Evolutionary conservation across 1,139 yeast species (phyloP), one percentile per base, ranked within the genome.

Genomic region (Candida pseudoviswanathii): DNA sequence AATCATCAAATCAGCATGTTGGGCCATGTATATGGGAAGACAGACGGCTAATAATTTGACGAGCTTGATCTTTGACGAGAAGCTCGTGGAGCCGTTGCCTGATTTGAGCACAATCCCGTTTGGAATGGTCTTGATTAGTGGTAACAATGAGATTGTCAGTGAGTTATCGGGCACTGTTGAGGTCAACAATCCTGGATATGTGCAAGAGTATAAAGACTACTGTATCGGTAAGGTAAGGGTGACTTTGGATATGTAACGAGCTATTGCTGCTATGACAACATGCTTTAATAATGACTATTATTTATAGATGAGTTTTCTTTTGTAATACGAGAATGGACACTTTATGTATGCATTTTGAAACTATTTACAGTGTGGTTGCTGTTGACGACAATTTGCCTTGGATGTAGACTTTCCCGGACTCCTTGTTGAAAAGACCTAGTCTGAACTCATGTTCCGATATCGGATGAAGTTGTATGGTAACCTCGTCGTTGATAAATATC

Each of bases 1-100:
- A 26, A 70, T 74, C 46, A 71, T 75, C 48, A 75, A 75, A 57
- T 70, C 75, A 40, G 80, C 80, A 1, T 80, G 80, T 0, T 75
- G 80, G 80, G 80, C 79, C 4, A 65, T 73, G 60, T 74, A 70
- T 54, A 73, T 71, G 70, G 80, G 79, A 2, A 57, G 77, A 43
- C 71, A 65, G 50, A 70, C 64, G 1, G 78, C 79, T n/a, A 69
- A 71, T 52, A 75, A 75, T 49, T 58, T 75, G 36, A 61, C 66
- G 26, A 63, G 68, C 46, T 51, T 66, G 30, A 59, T 72, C 2
- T 60, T 68, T 46, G 71, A 71, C 25, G 46, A 38, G 3, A 54
- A 59, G 42, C 56, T 74, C 43, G 65, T 67, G 26, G 78, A 75
- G 54, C 67, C 71, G 0, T 61, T 69, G 50, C 74, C 76, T 1